Evolutionary conservation across 331 rosid genomes (phyloP), one percentile per base, ranked within the genome.

Genomic region (Acacia concinna): DNA sequence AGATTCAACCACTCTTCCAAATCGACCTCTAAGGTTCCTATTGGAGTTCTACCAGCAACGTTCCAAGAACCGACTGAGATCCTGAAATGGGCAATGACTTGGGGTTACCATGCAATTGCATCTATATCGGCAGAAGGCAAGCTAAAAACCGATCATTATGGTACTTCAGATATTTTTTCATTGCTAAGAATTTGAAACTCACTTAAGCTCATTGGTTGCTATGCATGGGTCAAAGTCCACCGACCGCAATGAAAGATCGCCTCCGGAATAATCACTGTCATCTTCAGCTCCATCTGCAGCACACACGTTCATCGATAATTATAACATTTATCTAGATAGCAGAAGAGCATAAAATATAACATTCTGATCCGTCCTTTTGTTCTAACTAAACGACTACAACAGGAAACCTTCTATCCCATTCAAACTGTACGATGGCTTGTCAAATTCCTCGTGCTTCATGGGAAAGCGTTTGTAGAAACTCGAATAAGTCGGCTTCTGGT

Each of bases 141-240:
- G n/a, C n/a, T 66, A 10, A 11, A 51, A 66, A 37, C 6, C 49
- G 21, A 66, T 34, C 28, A 3, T 37, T 8, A 66, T 5, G 21
- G 31, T 67, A 37, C 74, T 69, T 6, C 23, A 13, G 38, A 10
- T 37, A 23, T 4, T 49, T 49, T 49, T 15, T 23, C 21, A 68
- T 40, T 68, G 56, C 14, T 37, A 43, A 69, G 35, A 69, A 27
- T 43, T 25, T 69, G 57, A 69, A 60, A 60, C 78, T 81, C 76
- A 89, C 99, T 97, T 96, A 71, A 96, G 73, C 78, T 93, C 91
- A 68, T 85, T 84, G 60, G 80, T 79, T 75, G 88, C 85, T 85
- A 88, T 90, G 90, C 90, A 82, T 68, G 97, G 89, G 81, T 83
- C 92, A 84, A 82, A 72, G 77, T 90, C 90, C 77, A 82, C 9